Evolutionary conservation across 1,139 yeast genomes (phyloP).

Genomic region (Hanseniaspora uvarum): DNA sequence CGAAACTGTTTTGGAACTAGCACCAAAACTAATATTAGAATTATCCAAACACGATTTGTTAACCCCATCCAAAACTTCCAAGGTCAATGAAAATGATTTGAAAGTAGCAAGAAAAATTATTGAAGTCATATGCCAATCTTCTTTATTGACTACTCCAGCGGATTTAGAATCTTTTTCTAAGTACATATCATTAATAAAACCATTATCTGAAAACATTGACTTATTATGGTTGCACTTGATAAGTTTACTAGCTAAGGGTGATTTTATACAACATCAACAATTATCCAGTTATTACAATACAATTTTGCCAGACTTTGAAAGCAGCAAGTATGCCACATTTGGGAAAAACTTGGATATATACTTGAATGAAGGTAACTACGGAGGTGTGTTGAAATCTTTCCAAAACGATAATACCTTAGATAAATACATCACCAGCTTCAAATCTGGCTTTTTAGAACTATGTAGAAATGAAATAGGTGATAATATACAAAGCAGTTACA

Average conservation of each 20-base stretch:
- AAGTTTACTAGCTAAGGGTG: conserved; percentile 69
- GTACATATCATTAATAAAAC: conserved; percentile 35
- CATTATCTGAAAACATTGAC: conserved; percentile 57
- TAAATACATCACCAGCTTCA: conserved; percentile 35
- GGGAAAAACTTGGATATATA: conserved; percentile 86
- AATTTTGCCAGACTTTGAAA: conserved; percentile 55
- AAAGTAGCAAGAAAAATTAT: conserved; percentile 69
- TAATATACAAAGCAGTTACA: conserved; percentile 72
- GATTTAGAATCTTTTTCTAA: conserved; percentile 57
- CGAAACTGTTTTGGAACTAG: conserved; percentile 11
- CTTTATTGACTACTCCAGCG: conserved; percentile 64
- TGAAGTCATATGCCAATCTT: conserved; percentile 74
- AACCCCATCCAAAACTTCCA: not conserved
- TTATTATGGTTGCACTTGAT: conserved; percentile 67
- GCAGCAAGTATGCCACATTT: conserved; percentile 54
- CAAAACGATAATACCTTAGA: conserved; percentile 36
- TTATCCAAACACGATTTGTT: conserved; percentile 4
- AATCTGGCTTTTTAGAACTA: conserved; percentile 47
- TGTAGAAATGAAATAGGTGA: conserved; percentile 81
- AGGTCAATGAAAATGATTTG: conserved; percentile 42
- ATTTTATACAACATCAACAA: conserved; percentile 25
- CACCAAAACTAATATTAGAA: conserved; percentile 14
- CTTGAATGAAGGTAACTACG: conserved; percentile 94
- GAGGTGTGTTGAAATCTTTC: conserved; percentile 74
- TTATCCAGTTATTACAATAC: conserved; percentile 76